These are phyloP conservation scores for Amanita pseudoporphyria DNA, from an alignment of 768 basidiomycete species.

Conservation along the genomic window DNA sequence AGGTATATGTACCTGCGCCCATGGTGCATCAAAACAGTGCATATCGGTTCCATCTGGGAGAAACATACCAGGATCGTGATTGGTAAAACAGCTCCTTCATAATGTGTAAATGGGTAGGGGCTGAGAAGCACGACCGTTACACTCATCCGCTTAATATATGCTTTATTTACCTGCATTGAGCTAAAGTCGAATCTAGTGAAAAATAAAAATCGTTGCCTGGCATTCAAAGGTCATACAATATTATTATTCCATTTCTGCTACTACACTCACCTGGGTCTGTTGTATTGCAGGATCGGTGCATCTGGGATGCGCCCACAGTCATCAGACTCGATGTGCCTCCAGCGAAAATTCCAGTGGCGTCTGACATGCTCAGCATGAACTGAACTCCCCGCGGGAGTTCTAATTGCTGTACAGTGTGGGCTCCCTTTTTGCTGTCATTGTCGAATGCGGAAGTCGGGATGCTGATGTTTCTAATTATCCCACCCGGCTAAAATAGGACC, in stretches of 20 bases:
- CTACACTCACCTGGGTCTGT: slow-evolving; percentile 15
- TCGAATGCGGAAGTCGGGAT: slow-evolving; percentile 16
- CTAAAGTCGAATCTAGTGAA: slow-evolving; percentile 15
- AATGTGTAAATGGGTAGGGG: slow-evolving; percentile 17
- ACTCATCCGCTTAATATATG: not conserved
- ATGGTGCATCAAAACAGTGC: not conserved
- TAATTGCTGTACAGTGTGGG: slow-evolving; percentile 12
- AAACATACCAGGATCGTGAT: slow-evolving; percentile 18
- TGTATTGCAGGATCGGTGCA: slow-evolving; percentile 14
- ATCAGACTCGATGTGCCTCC: slow-evolving; percentile 16
- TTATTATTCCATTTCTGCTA: not conserved
- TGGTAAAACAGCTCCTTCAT: slow-evolving; percentile 15
- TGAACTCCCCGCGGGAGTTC: slow-evolving; percentile 6
- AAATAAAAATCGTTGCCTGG: slow-evolving; percentile 20
- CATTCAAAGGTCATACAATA: not conserved
- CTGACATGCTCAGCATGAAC: slow-evolving; percentile 19
- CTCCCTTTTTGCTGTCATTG: slow-evolving; percentile 9
- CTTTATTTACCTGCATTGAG: slow-evolving; percentile 20
- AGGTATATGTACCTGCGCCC: slow-evolving; percentile 16
- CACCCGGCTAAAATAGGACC: slow-evolving; percentile 31
- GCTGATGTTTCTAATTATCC: slow-evolving; percentile 16
- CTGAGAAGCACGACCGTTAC: slow-evolving; percentile 6
- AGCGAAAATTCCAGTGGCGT: slow-evolving; percentile 17
- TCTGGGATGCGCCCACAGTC: slow-evolving; percentile 14
- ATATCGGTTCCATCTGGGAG: not conserved